Evolutionary conservation across 768 basidiomycete species (phyloP), one percentile per base, ranked within the genome.

Genomic region (Strobilomyces echinocephalus): DNA sequence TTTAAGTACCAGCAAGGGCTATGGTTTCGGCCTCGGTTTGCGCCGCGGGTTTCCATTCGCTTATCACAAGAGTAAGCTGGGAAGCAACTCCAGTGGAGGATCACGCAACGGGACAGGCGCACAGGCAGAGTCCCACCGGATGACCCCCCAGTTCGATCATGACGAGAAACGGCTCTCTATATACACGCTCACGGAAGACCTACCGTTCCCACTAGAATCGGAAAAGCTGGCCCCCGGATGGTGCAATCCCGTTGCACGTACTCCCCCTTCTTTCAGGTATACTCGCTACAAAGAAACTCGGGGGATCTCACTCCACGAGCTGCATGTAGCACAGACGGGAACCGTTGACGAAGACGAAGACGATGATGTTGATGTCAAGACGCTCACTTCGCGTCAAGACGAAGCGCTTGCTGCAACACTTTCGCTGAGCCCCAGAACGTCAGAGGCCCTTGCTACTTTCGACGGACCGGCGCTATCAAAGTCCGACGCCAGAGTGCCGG

Each of bases 351-450:
- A 55, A 41, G 45, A 48, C 46, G 59, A 50, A 43, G 60, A 52
- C 33, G 66, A 63, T 46, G 69, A 71, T 46, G 59, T 62, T 15
- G 71, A 69, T 55, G 58, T 63, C 41, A 66, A 64, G 47, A 70
- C 65, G 16, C 63, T 71, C 28, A 64, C 60, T 18, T 65, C 68
- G 20, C 60, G 65, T 54, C 70, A 62, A 46, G 63, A 59, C 49
- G 69, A 68, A 53, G 40, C 75, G 18, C 73, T 74, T 28, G 72
- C 73, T 30, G 77, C 77, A 2, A 63, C 78, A 5, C 67, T 77
- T 39, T 73, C 66, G 43, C 60, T 80, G 52, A 78, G 78, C 52
- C 79, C 79, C 6, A 72, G 79, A 28, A 79, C 71, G 6, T 70
- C 70, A 15, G 69, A 74, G 60, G 68, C 60, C 18, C 48, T 42